Evolutionary conservation across 2,329 filamentous ascomycete species (phyloP).

Genomic region (Nemania sp.): DNA sequence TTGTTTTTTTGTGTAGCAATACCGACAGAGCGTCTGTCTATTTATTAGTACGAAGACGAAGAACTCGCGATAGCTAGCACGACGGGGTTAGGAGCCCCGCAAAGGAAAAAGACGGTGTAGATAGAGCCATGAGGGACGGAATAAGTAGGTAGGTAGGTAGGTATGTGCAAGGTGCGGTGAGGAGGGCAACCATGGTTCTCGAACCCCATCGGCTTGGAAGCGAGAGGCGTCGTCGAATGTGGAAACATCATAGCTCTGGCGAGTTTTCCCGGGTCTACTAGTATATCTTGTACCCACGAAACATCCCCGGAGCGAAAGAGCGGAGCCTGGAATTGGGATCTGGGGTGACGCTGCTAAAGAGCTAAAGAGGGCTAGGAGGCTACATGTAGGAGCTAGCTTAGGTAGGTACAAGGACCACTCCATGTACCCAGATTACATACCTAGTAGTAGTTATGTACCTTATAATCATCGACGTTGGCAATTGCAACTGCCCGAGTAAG

Average conservation of each 20-base stretch:
- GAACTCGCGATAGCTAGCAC: conserved; percentile 12
- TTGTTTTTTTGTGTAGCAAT: neutral
- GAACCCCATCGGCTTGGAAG: conserved; percentile 27
- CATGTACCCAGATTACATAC: too few species aligned
- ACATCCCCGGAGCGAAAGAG: conserved; percentile 20
- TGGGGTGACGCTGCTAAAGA: conserved; percentile 10
- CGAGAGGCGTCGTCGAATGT: conserved; percentile 24
- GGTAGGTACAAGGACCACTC: conserved; percentile 2
- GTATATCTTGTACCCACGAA: conserved; percentile 10
- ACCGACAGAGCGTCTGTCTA: neutral
- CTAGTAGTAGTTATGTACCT: too few species aligned
- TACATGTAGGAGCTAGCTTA: too few species aligned
- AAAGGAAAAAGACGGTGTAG: conserved; percentile 40
- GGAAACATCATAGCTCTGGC: conserved; percentile 6
- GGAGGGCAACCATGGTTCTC: conserved; percentile 20
- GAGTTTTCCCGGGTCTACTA: conserved; percentile 4
- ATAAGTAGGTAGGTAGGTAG: neutral
- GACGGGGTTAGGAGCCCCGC: conserved; percentile 21
- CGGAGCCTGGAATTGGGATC: conserved; percentile 23
- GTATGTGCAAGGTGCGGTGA: conserved; percentile 36
- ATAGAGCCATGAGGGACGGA: conserved; percentile 3
- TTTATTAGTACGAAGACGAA: conserved; percentile 7
- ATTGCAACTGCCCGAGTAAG: conserved; percentile 11
- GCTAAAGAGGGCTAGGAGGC: neutral
- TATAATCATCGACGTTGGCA: conserved; percentile 6